Evolutionary conservation across 306 rosid genomes (phyloP), one percentile per base, ranked within the genome.

Genomic region (Begonia loranthoides): DNA sequence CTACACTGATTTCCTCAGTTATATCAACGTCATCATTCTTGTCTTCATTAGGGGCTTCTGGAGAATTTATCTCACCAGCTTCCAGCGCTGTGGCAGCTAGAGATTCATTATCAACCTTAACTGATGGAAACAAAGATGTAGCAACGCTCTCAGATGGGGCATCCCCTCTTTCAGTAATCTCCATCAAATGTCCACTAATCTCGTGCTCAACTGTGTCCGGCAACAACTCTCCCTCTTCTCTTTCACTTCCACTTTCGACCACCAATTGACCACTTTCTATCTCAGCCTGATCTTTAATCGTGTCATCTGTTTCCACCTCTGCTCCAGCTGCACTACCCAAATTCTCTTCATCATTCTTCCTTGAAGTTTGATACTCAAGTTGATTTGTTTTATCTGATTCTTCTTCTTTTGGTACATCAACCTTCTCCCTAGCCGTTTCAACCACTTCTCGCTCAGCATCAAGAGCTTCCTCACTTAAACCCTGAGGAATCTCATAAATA

Each of bases 141-240:
- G 70, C 74, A 50, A 61, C 67, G 15, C 66, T 70, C 58, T 80
- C 96, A 12, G 70, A 44, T 12, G 66, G 94, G 59, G 61, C 82
- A 59, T 85, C 97, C 36, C 68, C 76, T 45, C 63, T 48, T 54
- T 83, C 92, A 24, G 75, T 65, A 60, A 63, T 66, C 48, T 69
- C 89, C 11, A 28, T 28, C 36, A 36, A 49, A 54, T 72, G 83
- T 63, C 64, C 76, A 22, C 67, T 65, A 41, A 79, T 86, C 45
- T 83, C 99, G 21, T 58, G 66, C 54, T 79, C 95, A 24, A 63
- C 65, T 45, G 67, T 61, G 33, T 84, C 97, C 49, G 87, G 84
- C 22, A 61, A 55, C 50, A 87, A 17, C 54, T 90, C 99, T 46
- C 99, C 99, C 74, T 90, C 99, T 66, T 90, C 99, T 76, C 76